Percentiles rank a stretch among this genome's conserved stretches.
phyloP scores from a whole-genome alignment of 371 early-diverging fungal species.

The Dentiscutata heterogama region DNA sequence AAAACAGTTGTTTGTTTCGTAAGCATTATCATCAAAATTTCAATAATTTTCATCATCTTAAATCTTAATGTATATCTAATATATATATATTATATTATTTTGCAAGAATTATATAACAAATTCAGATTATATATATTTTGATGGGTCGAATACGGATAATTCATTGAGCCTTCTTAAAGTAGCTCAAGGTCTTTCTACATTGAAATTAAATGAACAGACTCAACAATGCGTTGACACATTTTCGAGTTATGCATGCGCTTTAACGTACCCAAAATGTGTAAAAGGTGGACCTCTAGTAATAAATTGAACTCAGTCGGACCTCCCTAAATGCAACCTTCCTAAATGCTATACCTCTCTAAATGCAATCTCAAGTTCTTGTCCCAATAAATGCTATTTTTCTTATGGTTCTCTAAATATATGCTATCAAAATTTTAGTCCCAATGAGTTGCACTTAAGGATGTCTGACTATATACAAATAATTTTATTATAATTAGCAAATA shows the following conservation, averaged over 20 bases:
- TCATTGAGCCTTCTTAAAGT: neutral
- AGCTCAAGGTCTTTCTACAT: constrained; percentile 13
- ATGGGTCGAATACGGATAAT: neutral
- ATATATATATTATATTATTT: neutral
- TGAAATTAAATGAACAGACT: neutral
- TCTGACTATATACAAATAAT: too few species aligned
- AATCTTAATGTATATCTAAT: neutral
- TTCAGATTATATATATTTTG: neutral
- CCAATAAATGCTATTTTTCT: too few species aligned
- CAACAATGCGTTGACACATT: neutral
- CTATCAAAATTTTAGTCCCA: too few species aligned
- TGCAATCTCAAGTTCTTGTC: too few species aligned
- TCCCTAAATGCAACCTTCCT: neutral
- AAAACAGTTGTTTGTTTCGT: neutral
- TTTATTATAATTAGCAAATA: too few species aligned
- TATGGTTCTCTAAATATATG: too few species aligned
- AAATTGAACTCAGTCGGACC: too few species aligned
- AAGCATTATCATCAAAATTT: neutral
- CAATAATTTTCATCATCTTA: neutral
- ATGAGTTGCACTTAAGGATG: too few species aligned
- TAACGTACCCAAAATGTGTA: neutral
- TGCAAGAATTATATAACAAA: constrained; percentile 9
- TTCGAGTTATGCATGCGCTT: constrained; percentile 19
- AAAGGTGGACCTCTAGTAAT: too few species aligned
- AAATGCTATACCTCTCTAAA: too few species aligned